Evolutionary conservation across 2,329 filamentous ascomycete species (phyloP).

Genomic region (Paraconiothyrium sp.): DNA sequence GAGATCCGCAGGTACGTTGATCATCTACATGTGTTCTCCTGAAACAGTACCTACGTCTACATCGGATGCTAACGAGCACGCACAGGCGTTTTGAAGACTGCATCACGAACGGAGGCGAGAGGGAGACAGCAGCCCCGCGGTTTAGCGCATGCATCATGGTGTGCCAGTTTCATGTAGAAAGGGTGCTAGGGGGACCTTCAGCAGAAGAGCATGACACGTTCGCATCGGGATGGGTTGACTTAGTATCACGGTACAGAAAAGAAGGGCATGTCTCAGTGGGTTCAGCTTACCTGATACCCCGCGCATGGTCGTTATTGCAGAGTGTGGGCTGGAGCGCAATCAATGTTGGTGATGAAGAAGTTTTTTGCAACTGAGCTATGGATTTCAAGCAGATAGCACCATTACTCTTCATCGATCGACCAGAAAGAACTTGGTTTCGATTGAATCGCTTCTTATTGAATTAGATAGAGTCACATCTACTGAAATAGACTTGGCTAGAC

Average conservation of each 20-base stretch:
- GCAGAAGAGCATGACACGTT: background rate
- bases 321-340: background rate
- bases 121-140: no score
- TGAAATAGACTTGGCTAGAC: no score
- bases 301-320: background rate
- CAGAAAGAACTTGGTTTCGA: no score
- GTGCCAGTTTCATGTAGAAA: background rate
- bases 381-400: background rate
- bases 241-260: background rate
- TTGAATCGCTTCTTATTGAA: no score
- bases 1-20: no score
- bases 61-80: no score
- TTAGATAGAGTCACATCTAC: no score
- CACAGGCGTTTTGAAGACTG: no score
- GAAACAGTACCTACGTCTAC: no score
- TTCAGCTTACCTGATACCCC: background rate
- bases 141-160: background rate
- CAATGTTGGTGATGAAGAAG: background rate
- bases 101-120: no score
- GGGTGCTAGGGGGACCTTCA: background rate
- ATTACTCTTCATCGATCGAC: no score
- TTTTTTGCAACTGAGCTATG: background rate
- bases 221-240: background rate
- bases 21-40: no score
- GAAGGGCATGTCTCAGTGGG: constrained; percentile 3